These are phyloP conservation scores for Rhynchospora tenuis DNA, from an alignment of 176 grass and related monocot genomes.

Conservation along the genomic window DNA sequence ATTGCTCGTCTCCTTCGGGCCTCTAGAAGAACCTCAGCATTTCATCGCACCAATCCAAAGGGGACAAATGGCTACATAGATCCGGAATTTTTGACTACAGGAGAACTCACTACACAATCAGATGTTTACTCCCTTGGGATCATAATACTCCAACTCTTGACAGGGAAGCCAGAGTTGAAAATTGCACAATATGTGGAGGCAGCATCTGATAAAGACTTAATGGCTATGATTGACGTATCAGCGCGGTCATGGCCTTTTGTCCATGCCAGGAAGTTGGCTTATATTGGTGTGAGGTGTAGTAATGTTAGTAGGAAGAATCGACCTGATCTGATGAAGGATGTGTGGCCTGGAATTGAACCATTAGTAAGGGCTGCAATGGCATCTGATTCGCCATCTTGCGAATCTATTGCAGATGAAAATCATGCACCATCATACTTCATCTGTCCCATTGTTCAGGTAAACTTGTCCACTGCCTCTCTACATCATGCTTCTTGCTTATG, in stretches of 20 bases:
- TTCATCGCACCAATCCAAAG: constrained; percentile 28
- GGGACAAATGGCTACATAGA: constrained; percentile 48
- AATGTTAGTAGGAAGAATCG: constrained; percentile 26
- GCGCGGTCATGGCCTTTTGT: constrained; percentile 50
- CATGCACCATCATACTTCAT: constrained; percentile 48
- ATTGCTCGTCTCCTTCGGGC: constrained; percentile 31
- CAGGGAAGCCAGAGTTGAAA: constrained; percentile 19
- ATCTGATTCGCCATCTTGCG: neutral
- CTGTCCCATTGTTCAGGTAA: constrained; percentile 78
- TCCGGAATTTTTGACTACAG: constrained; percentile 35
- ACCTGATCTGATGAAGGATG: constrained; percentile 28
- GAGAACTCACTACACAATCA: constrained; percentile 35
- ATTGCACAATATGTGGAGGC: constrained; percentile 34
- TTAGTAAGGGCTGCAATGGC: constrained; percentile 27
- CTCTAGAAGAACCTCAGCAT: constrained; percentile 37
- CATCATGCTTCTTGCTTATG: neutral
- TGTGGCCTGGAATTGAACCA: constrained; percentile 31
- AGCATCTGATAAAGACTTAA: constrained; percentile 26
- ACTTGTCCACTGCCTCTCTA: neutral
- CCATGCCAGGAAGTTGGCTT: constrained; percentile 40
- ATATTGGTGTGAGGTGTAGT: constrained; percentile 32
- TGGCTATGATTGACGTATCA: constrained; percentile 39
- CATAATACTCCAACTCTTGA: constrained; percentile 49
- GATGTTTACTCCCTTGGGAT: constrained; percentile 50
- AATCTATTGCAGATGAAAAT: constrained; percentile 7